phyloP scores from a whole-genome alignment of 257 asterid genomes.

The Thymus mandschuricus region DNA sequence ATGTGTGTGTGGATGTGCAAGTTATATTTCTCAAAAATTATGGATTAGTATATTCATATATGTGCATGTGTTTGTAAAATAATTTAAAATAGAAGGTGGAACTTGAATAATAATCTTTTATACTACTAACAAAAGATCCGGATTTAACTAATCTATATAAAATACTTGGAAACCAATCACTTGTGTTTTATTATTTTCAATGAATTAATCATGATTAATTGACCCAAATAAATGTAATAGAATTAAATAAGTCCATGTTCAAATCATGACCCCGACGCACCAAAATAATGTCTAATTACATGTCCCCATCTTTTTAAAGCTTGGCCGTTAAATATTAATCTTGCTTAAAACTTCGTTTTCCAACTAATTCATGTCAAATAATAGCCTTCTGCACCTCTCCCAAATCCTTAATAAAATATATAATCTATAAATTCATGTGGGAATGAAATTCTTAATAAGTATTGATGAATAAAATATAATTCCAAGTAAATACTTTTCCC shows the following conservation, averaged over 20 bases:
- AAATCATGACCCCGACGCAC: constrained; percentile 31
- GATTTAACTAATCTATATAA: not conserved
- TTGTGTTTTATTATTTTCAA: constrained; percentile 15
- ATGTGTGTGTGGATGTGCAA: too few relatives aligned
- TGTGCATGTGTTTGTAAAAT: not conserved
- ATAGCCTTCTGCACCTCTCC: constrained; percentile 18
- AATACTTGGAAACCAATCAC: not conserved
- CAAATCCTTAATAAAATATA: not conserved
- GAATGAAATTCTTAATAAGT: too few relatives aligned
- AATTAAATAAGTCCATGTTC: constrained; percentile 26
- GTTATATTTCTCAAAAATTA: too few relatives aligned
- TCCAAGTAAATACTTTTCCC: too few relatives aligned
- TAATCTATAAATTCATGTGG: constrained; percentile 10
- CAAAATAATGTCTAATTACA: constrained; percentile 30
- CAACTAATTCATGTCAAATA: constrained; percentile 27
- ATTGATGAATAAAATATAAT: too few relatives aligned
- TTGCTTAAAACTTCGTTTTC: constrained; percentile 23
- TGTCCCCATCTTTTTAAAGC: constrained; percentile 30
- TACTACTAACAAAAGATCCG: not conserved
- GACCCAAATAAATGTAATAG: constrained; percentile 15
- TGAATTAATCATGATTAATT: constrained; percentile 28
- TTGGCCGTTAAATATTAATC: constrained; percentile 4
- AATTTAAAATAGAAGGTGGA: not conserved
- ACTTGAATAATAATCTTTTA: too few relatives aligned
- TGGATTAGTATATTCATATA: not conserved